Base-by-base conservation (phyloP, 306 rosid genomes). In the Prunus dulcis region DNA sequence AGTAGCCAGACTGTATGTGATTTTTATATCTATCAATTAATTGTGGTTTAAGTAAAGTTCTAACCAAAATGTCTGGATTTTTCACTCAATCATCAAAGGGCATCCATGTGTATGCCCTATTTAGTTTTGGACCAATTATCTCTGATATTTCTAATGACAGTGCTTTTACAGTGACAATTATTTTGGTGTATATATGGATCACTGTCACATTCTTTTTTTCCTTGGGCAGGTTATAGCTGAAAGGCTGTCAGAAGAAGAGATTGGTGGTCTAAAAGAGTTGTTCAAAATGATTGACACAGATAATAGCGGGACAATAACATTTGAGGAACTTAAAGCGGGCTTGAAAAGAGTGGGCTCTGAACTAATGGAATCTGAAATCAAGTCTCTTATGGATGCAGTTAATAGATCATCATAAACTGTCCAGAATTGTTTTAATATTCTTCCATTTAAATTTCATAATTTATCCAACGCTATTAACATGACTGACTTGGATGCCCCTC, bases 201-300 rank as follows among this genome's bases (percentile, higher is more conserved):
- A 71, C 18, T 52, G 14, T 1, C 10, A 4, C 11, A 4, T 53
- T 11, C 15, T 22, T 72, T 60, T 55, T 60, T 57, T 20, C 34
- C 51, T 20, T 65, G 34, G 41, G 63, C 90, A 90, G 98, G 96
- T 93, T 79, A 90, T 93, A 75, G 96, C 94, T 38, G 96, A 93
- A 77, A 87, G 94, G 74, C 91, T 93, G 68, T 93, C 98, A 46
- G 98, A 93, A 77, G 98, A 93, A 89, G 98, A 93, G 81, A 93
- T 93, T 66, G 98, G 98, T 50, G 98, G 98, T 52, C 75, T 93
- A 62, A 93, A 89, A 83, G 96, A 93, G 88, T 74, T 93, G 81
- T 93, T 93, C 77, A 93, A 83, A 78, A 90, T 93, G 98, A 90
- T 93, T 56, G 98, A 93, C 78, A 81, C 93, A 0, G 98, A 93